Percentiles rank a stretch among this genome's conserved stretches.
Conservation (phyloP, 1,139 yeast species). For the Zygosaccharomyces pseudobailii region DNA sequence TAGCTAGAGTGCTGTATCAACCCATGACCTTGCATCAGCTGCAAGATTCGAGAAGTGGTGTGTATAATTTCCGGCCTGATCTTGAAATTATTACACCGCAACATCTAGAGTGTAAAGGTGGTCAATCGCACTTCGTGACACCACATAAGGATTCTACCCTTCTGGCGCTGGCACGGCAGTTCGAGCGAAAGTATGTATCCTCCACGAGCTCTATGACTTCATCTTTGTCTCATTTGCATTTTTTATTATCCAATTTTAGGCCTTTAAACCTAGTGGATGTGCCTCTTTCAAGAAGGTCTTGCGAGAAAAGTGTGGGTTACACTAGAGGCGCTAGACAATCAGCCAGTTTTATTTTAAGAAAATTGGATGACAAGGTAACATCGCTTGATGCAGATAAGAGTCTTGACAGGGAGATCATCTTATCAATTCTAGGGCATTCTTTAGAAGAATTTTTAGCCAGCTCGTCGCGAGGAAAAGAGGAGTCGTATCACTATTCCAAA, state of each 20-base stretch:
- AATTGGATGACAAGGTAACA: slow-evolving; percentile 40
- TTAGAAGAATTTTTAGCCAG: slow-evolving; percentile 71
- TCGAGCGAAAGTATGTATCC: slow-evolving; percentile 52
- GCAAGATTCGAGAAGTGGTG: slow-evolving; percentile 70
- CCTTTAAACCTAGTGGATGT: slow-evolving; percentile 40
- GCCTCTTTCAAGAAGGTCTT: slow-evolving; percentile 44
- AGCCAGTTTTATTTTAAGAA: slow-evolving; percentile 41
- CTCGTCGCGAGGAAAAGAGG: slow-evolving; percentile 22
- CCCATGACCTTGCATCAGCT: slow-evolving; percentile 75
- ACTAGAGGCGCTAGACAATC: slow-evolving; percentile 41
- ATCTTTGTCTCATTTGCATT: slow-evolving; percentile 68
- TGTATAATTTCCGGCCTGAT: slow-evolving; percentile 62
- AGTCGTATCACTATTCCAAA: slow-evolving; percentile 65
- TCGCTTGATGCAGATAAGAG: slow-evolving; percentile 72
- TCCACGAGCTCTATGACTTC: slow-evolving; percentile 89
- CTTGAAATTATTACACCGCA: slow-evolving; percentile 47
- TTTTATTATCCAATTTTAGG: slow-evolving; percentile 57
- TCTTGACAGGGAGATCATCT: slow-evolving; percentile 60
- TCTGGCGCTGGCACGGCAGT: slow-evolving; percentile 42
- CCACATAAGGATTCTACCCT: slow-evolving; percentile 62
- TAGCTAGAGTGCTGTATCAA: slow-evolving; percentile 66
- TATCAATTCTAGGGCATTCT: slow-evolving; percentile 76
- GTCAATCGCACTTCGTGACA: slow-evolving; percentile 48
- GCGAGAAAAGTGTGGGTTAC: slow-evolving; percentile 26
- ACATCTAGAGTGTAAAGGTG: slow-evolving; percentile 13